These are phyloP conservation scores for Aspergillus sp. DNA, from an alignment of 2,329 filamentous ascomycete species.

Conservation along the genomic window DNA sequence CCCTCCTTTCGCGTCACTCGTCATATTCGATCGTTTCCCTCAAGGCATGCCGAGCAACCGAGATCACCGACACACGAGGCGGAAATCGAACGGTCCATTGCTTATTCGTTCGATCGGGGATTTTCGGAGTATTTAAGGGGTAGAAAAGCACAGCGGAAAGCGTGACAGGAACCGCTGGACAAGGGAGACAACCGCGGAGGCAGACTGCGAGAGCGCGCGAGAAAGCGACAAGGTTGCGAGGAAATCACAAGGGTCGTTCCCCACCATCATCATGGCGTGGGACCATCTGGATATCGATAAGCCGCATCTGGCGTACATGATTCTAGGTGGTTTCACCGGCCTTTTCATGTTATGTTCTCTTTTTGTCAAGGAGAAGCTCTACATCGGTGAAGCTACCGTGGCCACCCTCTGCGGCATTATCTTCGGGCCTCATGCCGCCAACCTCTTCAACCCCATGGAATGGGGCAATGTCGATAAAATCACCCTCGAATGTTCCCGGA, in stretches of 20 bases:
- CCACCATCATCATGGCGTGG: slow-evolving; percentile 41
- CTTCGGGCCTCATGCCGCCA: slow-evolving; percentile 63
- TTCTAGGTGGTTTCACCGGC: slow-evolving; percentile 93
- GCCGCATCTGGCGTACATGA: slow-evolving; percentile 97
- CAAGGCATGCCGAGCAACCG: slow-evolving; percentile 25
- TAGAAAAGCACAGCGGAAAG: background rate
- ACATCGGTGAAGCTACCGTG: slow-evolving; percentile 97
- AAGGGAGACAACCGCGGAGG: background rate
- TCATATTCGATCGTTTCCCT: background rate
- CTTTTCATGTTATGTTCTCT: slow-evolving; percentile 98
- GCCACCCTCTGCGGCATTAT: slow-evolving; percentile 68
- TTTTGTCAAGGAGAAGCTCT: slow-evolving; percentile 95
- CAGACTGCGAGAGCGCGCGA: background rate
- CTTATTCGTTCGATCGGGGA: slow-evolving; percentile 7
- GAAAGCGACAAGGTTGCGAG: slow-evolving; percentile 1
- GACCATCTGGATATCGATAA: slow-evolving; percentile 66
- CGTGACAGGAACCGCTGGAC: background rate
- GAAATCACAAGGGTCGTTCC: background rate
- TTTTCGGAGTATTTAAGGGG: slow-evolving; percentile 3
- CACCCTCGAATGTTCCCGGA: slow-evolving; percentile 65
- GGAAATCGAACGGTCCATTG: slow-evolving; percentile 19
- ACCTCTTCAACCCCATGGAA: slow-evolving; percentile 55
- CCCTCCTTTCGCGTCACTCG: too few relatives aligned
- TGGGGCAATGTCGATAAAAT: slow-evolving; percentile 67
- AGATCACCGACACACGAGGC: slow-evolving; percentile 13